Evolutionary conservation across 1,284 basidiomycete species (phyloP), one percentile per base, ranked within the genome.

Genomic region (Irpex sp.): DNA sequence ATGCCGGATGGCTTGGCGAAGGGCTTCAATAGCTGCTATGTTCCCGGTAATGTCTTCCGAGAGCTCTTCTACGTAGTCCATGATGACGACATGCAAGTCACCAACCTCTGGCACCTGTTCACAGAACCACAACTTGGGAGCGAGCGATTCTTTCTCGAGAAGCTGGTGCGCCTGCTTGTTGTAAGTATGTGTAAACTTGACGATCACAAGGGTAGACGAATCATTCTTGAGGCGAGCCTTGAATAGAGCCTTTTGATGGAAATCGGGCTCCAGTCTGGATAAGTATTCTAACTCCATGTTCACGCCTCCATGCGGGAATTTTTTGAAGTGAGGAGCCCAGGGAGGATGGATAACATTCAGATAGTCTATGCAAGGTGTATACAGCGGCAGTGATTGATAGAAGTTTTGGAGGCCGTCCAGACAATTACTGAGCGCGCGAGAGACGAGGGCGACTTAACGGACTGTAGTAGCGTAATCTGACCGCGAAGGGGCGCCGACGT

Each of bases 121-220:
- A 46, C 47, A 59, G 61, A 55, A 63, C 4, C 54, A 21, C 33
- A 60, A 31, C 8, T 49, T 19, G 2, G 61, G 61, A 3, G 61
- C 61, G 8, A 53, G 37, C 13, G 8, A n/a, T 1, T 6, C 43
- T 1, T 51, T 15, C 0, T 50, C 61, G 17, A 63, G 61, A 5
- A 63, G 43, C 4, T 51, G 47, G 31, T 63, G 61, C 9, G 17
- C 61, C 4, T 60, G 57, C 1, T 39, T 51, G 7, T 33, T 21
- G 43, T 59, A 63, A 3, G n/a, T 4, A 5, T 9, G 53, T 5
- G 61, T 37, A 57, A 63, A 63, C 43, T 63, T 63, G 51, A 63
- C 58, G 5, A 60, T 21, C 36, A 63, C 39, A 15, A 15, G 15
- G 15, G 39, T 43, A 43, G 39, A 43, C 39, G 39, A 43, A 15